phyloP scores from a whole-genome alignment of 2,329 filamentous ascomycete species.

The Chaetoscypha palmicola region DNA sequence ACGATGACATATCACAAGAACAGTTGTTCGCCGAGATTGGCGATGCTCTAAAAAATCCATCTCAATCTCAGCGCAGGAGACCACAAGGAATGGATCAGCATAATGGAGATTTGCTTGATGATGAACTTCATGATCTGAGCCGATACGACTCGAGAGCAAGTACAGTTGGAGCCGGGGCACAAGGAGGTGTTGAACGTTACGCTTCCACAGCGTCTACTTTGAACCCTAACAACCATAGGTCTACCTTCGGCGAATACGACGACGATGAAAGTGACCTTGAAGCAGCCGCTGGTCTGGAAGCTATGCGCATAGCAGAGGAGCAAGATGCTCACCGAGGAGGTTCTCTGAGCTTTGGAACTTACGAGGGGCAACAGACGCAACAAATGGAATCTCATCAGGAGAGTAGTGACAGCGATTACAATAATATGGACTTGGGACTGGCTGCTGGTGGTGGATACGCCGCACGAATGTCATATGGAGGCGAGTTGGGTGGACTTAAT shows the following conservation, averaged over 20 bases:
- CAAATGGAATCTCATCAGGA: conserved; percentile 30
- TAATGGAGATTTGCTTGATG: conserved; percentile 42
- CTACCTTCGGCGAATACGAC: conserved; percentile 41
- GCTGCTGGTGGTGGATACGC: conserved; percentile 69
- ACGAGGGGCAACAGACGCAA: conserved; percentile 38
- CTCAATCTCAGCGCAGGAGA: conserved; percentile 13
- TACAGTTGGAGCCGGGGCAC: conserved; percentile 34
- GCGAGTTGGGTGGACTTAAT: conserved; percentile 31
- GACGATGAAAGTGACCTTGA: conserved; percentile 72
- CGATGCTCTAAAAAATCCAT: conserved; percentile 25
- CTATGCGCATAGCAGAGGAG: conserved; percentile 77
- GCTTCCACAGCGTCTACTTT: conserved; percentile 44
- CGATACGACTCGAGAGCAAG: conserved; percentile 45
- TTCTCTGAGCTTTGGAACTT: conserved; percentile 44
- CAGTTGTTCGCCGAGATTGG: conserved; percentile 32
- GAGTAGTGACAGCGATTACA: conserved; percentile 67
- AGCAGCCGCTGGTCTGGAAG: conserved; percentile 74
- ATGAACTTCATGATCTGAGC: conserved; percentile 42
- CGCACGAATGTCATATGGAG: conserved; percentile 53
- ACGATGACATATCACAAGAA: conserved; percentile 28
- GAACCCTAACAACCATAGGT: conserved; percentile 29
- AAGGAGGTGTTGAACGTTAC: conserved; percentile 41
- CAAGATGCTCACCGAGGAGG: conserved; percentile 59
- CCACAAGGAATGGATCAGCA: conserved; percentile 14
- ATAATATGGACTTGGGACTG: conserved; percentile 62